Conservation (phyloP, 2,329 filamentous ascomycete genomes). For the Fusarium dimerum region DNA sequence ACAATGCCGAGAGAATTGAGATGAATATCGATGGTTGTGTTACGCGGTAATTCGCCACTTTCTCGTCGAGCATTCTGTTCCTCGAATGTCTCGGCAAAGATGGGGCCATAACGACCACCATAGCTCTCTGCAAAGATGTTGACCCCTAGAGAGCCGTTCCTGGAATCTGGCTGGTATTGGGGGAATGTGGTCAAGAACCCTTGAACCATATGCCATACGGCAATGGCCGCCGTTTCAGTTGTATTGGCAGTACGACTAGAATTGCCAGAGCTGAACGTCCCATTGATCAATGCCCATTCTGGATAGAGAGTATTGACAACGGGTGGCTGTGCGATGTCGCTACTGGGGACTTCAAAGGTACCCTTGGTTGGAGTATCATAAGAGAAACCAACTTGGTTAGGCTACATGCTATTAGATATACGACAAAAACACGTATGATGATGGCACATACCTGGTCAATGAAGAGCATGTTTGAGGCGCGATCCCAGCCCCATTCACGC, state of each 20-base stretch:
- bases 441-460: conserved; percentile 51
- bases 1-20: conserved; percentile 67
- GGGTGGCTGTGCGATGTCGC: conserved; percentile 34
- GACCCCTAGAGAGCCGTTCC: conserved; percentile 53
- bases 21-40: conserved; percentile 58
- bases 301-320: conserved; percentile 19
- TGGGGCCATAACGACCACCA: conserved; percentile 68
- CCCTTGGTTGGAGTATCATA: conserved; percentile 65
- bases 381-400: conserved; percentile 69
- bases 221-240: conserved; percentile 56
- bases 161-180: conserved; percentile 52
- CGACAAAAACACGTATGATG: neutral
- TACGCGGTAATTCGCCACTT: conserved; percentile 49
- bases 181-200: conserved; percentile 61
- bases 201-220: conserved; percentile 67
- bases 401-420: conserved; percentile 43
- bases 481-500: conserved; percentile 67
- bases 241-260: conserved; percentile 52
- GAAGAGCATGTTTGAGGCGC: conserved; percentile 54
- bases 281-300: conserved; percentile 52
- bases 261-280: conserved; percentile 63
- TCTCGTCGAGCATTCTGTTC: conserved; percentile 60
- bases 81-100: conserved; percentile 60
- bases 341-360: conserved; percentile 51
- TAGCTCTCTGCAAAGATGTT: conserved; percentile 71